These are phyloP conservation scores for Brassica nigra DNA, from an alignment of 345 rosid species.

Conservation along the genomic window DNA sequence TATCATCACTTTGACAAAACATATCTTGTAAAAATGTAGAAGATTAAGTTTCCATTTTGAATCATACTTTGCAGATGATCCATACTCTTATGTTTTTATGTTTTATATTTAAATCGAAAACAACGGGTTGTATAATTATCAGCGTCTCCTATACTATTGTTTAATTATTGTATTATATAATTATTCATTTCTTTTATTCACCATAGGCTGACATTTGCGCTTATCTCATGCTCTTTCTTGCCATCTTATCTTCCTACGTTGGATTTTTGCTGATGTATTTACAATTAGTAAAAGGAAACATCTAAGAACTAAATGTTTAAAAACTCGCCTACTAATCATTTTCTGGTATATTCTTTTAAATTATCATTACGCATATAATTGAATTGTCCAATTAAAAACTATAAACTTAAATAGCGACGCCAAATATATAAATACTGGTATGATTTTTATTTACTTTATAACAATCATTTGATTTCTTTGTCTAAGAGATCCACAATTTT, in stretches of 20 bases:
- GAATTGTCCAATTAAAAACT: background rate
- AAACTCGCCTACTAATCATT: conserved; percentile 30
- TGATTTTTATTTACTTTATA: too few species aligned
- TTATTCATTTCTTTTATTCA: background rate
- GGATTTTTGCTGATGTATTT: conserved; percentile 17
- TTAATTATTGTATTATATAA: background rate
- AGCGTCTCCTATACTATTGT: background rate
- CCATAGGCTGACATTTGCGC: conserved; percentile 31
- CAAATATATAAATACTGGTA: background rate
- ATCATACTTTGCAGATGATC: background rate
- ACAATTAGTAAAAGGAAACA: background rate
- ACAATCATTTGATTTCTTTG: background rate
- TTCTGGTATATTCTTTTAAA: conserved; percentile 23
- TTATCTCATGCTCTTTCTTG: background rate
- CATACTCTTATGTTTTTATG: conserved; percentile 24
- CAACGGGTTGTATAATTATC: conserved; percentile 1
- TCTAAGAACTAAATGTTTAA: background rate
- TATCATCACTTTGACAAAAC: conserved; percentile 11
- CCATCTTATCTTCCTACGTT: conserved; percentile 32
- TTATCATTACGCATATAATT: conserved; percentile 8
- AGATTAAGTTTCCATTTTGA: conserved; percentile 12
- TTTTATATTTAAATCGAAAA: background rate
- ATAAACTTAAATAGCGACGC: background rate
- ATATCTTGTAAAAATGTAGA: background rate
- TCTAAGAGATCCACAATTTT: too few species aligned